Evolutionary conservation across 2,329 filamentous ascomycete genomes (phyloP).

Genomic region (Xylariaceae sp.): DNA sequence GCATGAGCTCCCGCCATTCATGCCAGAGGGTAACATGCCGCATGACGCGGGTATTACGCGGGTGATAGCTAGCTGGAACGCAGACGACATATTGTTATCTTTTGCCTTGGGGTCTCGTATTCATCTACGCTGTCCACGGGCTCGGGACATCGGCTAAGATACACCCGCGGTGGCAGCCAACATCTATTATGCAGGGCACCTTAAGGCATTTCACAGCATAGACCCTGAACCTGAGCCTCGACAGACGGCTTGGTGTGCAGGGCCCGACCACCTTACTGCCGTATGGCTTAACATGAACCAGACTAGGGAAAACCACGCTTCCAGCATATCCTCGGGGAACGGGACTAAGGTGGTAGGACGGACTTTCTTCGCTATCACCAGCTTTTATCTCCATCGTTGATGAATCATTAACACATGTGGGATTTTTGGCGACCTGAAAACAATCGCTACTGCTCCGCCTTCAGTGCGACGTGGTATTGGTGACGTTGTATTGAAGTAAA

Average conservation of each 20-base stretch:
- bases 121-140: conserved; percentile 15
- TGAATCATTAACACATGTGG: conserved; percentile 12
- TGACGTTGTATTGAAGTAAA: not conserved
- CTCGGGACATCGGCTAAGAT: conserved; percentile 20
- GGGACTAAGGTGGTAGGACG: conserved; percentile 13
- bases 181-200: not conserved
- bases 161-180: not conserved
- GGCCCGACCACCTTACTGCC: not conserved
- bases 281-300: conserved; percentile 11
- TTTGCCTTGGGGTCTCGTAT: conserved; percentile 7
- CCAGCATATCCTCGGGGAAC: not conserved
- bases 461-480: conserved; percentile 1
- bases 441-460: not conserved
- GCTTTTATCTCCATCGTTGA: conserved; percentile 4
- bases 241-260: conserved; percentile 11
- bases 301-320: not conserved
- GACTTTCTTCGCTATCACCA: not conserved
- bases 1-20: not conserved
- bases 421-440: not conserved
- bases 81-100: conserved; percentile 11
- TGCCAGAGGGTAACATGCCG: not conserved
- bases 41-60: no score
- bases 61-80: conserved; percentile 18
- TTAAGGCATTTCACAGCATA: conserved; percentile 13
- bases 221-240: not conserved